phyloP scores from a whole-genome alignment of 805 yeast species.

The Teunomyces lycoperdinae region DNA sequence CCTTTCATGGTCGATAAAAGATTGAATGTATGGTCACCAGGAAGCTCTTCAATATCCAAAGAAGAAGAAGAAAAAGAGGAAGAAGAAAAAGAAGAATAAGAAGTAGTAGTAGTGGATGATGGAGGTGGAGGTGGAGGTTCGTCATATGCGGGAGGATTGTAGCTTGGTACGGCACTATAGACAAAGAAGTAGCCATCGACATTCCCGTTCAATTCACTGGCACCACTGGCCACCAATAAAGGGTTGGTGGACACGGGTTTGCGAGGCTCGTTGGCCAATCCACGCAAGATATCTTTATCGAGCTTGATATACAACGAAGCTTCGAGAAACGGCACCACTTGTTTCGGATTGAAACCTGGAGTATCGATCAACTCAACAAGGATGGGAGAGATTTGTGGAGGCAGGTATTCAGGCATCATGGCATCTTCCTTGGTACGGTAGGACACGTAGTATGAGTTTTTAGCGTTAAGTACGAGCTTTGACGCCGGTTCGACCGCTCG shows the following conservation, averaged over 20 bases:
- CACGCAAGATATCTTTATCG: constrained; percentile 55
- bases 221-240: constrained; percentile 72
- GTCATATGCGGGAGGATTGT: constrained; percentile 59
- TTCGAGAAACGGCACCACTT: constrained; percentile 73
- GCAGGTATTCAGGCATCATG: constrained; percentile 13
- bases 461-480: constrained; percentile 8
- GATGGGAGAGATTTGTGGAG: constrained; percentile 59
- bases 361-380: constrained; percentile 71
- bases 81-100: too few species aligned
- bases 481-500: constrained; percentile 1
- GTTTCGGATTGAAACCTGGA: constrained; percentile 64
- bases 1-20: constrained; percentile 47
- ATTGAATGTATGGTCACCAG: constrained; percentile 28
- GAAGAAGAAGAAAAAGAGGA: too few species aligned
- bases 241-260: constrained; percentile 64
- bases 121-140: constrained; percentile 12
- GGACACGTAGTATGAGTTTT: constrained; percentile 21
- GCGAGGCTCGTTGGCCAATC: constrained; percentile 62
- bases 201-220: constrained; percentile 70
- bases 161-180: constrained; percentile 65
- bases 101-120: too few species aligned
- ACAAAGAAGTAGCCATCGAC: constrained; percentile 73
- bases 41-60: constrained; percentile 4
- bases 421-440: constrained; percentile 11
- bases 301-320: constrained; percentile 63